Evolutionary conservation across 306 rosid genomes (phyloP), one percentile per base, ranked within the genome.

Genomic region (Fragaria iinumae): DNA sequence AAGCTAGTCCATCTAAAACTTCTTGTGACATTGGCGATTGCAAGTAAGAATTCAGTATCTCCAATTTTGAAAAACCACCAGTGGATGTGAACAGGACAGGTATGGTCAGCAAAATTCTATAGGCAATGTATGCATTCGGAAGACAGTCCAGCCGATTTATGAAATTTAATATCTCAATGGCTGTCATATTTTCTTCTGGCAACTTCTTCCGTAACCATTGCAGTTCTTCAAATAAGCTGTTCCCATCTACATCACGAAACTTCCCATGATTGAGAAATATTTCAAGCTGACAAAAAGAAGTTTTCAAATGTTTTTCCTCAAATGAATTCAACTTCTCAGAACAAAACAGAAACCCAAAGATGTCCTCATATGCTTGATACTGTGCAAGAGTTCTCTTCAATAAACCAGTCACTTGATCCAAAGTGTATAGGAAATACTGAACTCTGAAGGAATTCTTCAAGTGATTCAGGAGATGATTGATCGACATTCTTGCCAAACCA

Each of bases 41-140:
- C 47, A 72, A 38, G 48, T 72, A 72, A 72, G 76, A 72, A 11
- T 72, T 56, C 20, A 72, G 20, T n/a, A 38, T 2, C 63, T 72
- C 59, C 63, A 36, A 72, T 55, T 72, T 72, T 36, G 76, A 72
- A 55, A 55, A 17, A 53, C 32, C 23, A 52, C 52, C 41, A 2
- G 67, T 14, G n/a, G 67, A 53, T 20, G 67, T 62, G 29, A 72
- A 57, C 27, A 38, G 41, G 20, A 67, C 59, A 23, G 56, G 43
- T 43, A 29, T 10, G 1, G 71, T 74, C 67, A 60, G 47, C 29
- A 60, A 9, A 38, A 59, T 59, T 74, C 43, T 74, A 8, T 59
- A 74, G 45, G 57, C 69, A 25, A 74, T 59, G 39, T 11, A 60
- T 23, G 78, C 57, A 74, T 74, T 3, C 43, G 43, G 56, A 60